Conservation (phyloP, 2,329 filamentous ascomycete genomes). For the Blastomyces percursus region DNA sequence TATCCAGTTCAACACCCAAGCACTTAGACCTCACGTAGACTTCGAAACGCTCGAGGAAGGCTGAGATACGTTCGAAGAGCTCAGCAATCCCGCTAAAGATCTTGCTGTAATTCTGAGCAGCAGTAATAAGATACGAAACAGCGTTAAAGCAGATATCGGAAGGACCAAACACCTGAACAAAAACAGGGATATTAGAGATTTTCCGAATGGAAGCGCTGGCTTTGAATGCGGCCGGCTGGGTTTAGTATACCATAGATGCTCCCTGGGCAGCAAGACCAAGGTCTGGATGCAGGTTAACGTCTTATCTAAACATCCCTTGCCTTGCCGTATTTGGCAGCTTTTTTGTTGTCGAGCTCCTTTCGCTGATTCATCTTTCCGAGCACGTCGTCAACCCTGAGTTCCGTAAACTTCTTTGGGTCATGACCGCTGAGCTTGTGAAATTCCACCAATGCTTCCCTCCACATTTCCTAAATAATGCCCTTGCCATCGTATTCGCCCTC, state of each 20-base stretch:
- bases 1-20: conserved; percentile 17
- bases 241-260: conserved; percentile 18
- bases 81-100: conserved; percentile 21
- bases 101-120: conserved; percentile 21
- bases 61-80: conserved; percentile 20
- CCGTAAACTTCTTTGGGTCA: conserved; percentile 15
- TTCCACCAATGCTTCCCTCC: conserved; percentile 12
- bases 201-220: not conserved
- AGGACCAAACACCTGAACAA: conserved; percentile 18
- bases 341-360: conserved; percentile 18
- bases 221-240: not conserved
- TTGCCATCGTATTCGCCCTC: conserved; percentile 7
- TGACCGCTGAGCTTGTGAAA: conserved; percentile 12
- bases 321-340: conserved; percentile 15
- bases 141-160: conserved; percentile 23
- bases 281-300: conserved; percentile 18
- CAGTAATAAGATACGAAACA: conserved; percentile 20
- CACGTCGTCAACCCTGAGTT: conserved; percentile 17
- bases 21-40: conserved; percentile 18
- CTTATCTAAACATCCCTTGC: conserved; percentile 18
- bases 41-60: conserved; percentile 21
- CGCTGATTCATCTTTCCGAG: conserved; percentile 17
- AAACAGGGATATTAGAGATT: not conserved
- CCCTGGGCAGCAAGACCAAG: conserved; percentile 18
- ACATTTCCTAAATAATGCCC: conserved; percentile 13